Percentiles rank a stretch among this genome's conserved stretches.
Conservation (phyloP, 768 basidiomycete genomes). For the Psilocybe azurescens region DNA sequence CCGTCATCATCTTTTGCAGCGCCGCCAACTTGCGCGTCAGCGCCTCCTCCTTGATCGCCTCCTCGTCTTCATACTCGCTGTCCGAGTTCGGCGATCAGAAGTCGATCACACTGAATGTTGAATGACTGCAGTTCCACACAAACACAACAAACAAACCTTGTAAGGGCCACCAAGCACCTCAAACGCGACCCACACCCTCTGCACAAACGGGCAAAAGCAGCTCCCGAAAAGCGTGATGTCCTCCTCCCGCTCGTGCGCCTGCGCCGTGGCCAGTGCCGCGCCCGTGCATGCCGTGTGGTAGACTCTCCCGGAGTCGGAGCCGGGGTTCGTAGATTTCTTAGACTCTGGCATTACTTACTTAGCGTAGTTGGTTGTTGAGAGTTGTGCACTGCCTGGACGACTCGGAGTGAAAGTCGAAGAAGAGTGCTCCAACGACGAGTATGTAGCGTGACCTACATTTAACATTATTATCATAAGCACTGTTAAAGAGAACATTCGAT, state of each 20-base stretch:
- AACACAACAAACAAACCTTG: slow-evolving; percentile 44
- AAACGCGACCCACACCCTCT: slow-evolving; percentile 80
- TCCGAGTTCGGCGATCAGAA: slow-evolving; percentile 48
- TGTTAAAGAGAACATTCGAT: too few species aligned
- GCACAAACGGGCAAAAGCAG: slow-evolving; percentile 85
- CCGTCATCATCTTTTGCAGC: slow-evolving; percentile 75
- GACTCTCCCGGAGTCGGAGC: slow-evolving; percentile 27
- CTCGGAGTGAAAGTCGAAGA: too few species aligned
- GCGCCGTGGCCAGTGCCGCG: slow-evolving; percentile 59
- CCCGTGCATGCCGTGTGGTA: slow-evolving; percentile 50
- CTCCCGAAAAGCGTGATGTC: slow-evolving; percentile 72
- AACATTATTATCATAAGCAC: too few species aligned
- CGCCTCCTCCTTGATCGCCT: slow-evolving; percentile 64
- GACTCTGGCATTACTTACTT: too few species aligned
- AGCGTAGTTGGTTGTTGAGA: too few species aligned
- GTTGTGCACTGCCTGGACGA: too few species aligned
- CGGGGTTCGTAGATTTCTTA: too few species aligned
- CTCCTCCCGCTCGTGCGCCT: slow-evolving; percentile 43
- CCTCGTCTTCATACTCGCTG: slow-evolving; percentile 66
- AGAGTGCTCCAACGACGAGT: too few species aligned
- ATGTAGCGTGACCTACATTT: too few species aligned
- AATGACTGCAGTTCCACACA: too few species aligned
- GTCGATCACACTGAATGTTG: too few species aligned
- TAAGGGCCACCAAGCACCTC: slow-evolving; percentile 77
- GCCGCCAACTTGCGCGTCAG: slow-evolving; percentile 71